These are phyloP conservation scores for Lactifluus subvellereus DNA, from an alignment of 768 basidiomycete species.

Conservation along the genomic window DNA sequence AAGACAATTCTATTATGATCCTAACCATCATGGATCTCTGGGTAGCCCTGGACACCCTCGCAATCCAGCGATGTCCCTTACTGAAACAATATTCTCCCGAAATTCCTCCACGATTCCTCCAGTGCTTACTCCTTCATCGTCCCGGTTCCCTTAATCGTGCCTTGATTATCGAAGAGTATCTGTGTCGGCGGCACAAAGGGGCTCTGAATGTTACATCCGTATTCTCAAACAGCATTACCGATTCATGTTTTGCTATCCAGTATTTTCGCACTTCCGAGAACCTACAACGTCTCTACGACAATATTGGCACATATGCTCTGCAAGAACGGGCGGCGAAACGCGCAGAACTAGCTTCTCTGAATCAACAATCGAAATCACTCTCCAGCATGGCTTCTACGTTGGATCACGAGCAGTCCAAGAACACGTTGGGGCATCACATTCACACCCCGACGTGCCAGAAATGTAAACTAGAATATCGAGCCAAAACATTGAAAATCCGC, in stretches of 20 bases:
- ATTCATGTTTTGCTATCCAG: not conserved
- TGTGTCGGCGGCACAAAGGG: not conserved
- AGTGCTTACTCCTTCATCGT: slow-evolving; percentile 38
- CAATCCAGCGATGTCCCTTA: slow-evolving; percentile 33
- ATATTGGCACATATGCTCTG: not conserved
- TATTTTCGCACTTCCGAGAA: not conserved
- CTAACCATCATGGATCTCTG: slow-evolving; percentile 43
- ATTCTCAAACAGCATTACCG: not conserved
- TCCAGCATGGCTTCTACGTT: not conserved
- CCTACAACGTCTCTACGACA: not conserved
- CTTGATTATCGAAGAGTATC: not conserved
- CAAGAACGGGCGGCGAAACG: not conserved
- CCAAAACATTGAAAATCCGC: not conserved
- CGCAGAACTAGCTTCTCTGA: not conserved
- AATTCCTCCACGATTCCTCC: slow-evolving; percentile 34
- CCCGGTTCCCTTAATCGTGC: not conserved
- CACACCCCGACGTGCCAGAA: not conserved
- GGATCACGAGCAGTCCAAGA: too few relatives aligned
- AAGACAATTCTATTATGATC: slow-evolving; percentile 36
- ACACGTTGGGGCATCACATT: not conserved
- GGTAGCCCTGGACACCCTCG: slow-evolving; percentile 41
- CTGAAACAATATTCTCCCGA: slow-evolving; percentile 42
- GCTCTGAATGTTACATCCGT: not conserved
- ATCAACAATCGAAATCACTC: not conserved
- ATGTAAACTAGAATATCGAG: not conserved